Evolutionary conservation across 345 rosid genomes (phyloP).

Genomic region (Camelina sativa): DNA sequence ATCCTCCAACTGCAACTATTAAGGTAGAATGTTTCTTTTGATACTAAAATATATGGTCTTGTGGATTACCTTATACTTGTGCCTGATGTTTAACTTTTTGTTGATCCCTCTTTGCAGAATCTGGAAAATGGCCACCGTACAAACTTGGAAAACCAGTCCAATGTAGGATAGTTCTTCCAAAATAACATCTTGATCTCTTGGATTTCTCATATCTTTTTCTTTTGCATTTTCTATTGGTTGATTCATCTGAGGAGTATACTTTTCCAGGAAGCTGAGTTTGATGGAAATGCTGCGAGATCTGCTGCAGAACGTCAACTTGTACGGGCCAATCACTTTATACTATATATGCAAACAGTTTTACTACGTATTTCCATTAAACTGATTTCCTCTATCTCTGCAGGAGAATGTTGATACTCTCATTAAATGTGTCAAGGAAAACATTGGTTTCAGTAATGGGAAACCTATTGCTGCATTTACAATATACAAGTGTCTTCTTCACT

Average conservation of each 20-base stretch:
- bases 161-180: conserved; percentile 53
- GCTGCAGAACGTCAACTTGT: conserved; percentile 88
- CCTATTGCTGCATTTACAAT: conserved; percentile 95
- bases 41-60: conserved; percentile 1
- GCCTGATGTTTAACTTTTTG: conserved; percentile 27
- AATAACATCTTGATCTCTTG: conserved; percentile 27
- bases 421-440: conserved; percentile 66
- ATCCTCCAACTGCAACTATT: conserved; percentile 54
- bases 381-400: conserved; percentile 53
- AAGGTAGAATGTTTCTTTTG: conserved; percentile 50
- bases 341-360: conserved; percentile 20
- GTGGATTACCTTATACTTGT: conserved; percentile 21
- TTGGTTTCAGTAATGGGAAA: conserved; percentile 86
- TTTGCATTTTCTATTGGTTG: conserved; percentile 8
- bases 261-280: conserved; percentile 74
- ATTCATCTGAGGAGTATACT: conserved; percentile 22
- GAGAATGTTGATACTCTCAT: conserved; percentile 91
- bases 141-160: conserved; percentile 55
- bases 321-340: conserved; percentile 40
- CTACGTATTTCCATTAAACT: conserved; percentile 28
- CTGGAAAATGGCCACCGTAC: conserved; percentile 83
- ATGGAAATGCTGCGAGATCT: conserved; percentile 71
- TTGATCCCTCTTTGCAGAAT: conserved; percentile 54
- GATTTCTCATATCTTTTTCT: conserved; percentile 16
- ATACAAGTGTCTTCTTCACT: conserved; percentile 92